A percentile compares a stretch with the other conserved stretches of the same genome.
Evolutionary conservation across 179 eudicot genomes (phyloP).

Genomic region (Nepenthes alata): DNA sequence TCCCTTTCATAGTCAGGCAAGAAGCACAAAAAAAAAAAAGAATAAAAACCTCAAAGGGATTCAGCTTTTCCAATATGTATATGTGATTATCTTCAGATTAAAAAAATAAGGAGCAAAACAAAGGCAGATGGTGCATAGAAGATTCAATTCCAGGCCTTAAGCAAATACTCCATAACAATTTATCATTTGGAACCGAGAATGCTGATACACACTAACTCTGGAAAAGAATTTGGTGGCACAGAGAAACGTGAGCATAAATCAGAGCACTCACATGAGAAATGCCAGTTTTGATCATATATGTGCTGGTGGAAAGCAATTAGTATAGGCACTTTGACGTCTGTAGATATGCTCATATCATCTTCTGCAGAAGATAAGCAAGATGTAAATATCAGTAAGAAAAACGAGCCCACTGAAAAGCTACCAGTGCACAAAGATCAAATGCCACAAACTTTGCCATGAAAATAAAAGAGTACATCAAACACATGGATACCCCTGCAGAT

Average conservation of each 20-base stretch:
- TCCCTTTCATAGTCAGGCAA: too few species aligned
- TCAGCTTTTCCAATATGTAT: not conserved
- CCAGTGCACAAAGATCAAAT: not conserved
- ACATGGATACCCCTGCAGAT: too few species aligned
- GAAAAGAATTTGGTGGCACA: not conserved
- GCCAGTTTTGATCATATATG: conserved; percentile 72
- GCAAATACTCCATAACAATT: too few species aligned
- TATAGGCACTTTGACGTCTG: conserved; percentile 82
- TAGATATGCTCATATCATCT: conserved; percentile 85
- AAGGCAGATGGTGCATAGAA: too few species aligned
- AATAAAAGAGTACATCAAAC: too few species aligned
- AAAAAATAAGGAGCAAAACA: conserved; percentile 1
- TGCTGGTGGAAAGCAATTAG: conserved; percentile 66
- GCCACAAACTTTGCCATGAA: not conserved
- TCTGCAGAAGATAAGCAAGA: conserved; percentile 31
- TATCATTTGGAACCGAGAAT: too few species aligned
- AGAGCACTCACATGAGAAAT: conserved; percentile 69
- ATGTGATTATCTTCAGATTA: not conserved
- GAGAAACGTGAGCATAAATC: not conserved
- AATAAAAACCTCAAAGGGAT: too few species aligned
- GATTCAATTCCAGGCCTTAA: too few species aligned
- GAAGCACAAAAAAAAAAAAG: too few species aligned
- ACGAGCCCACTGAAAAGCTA: too few species aligned
- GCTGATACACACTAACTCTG: not conserved
- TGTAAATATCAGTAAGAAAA: conserved; percentile 2